These are phyloP conservation scores for Fraxinus xanthoxyloides DNA, from an alignment of 305 asterid genomes.

Conservation along the genomic window DNA sequence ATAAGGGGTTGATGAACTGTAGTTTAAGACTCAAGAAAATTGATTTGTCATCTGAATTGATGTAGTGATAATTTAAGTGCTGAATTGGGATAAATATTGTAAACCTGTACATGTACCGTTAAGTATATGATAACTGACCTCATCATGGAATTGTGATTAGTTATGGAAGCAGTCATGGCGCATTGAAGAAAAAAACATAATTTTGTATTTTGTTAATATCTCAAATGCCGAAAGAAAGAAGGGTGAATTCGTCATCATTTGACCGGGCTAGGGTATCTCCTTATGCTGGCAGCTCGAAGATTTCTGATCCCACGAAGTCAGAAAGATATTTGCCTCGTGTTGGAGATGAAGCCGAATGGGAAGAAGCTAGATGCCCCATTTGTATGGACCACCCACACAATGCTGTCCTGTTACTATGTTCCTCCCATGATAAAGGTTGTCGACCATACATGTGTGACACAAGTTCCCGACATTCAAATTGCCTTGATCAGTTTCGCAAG, in stretches of 20 bases:
- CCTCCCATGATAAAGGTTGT: slow-evolving; percentile 70
- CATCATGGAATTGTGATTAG: slow-evolving; percentile 12
- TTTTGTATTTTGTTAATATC: slow-evolving; percentile 13
- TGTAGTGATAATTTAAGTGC: not conserved
- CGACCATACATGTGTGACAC: slow-evolving; percentile 80
- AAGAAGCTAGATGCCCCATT: slow-evolving; percentile 69
- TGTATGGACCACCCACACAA: slow-evolving; percentile 88
- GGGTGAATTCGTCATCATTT: slow-evolving; percentile 44
- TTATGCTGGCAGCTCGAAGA: slow-evolving; percentile 48
- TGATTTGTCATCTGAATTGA: not conserved
- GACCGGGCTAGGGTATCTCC: slow-evolving; percentile 57
- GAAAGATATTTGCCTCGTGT: slow-evolving; percentile 28
- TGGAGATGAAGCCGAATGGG: slow-evolving; percentile 62
- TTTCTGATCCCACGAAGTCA: slow-evolving; percentile 20
- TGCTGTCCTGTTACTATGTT: slow-evolving; percentile 60
- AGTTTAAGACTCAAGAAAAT: not conserved
- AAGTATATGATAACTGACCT: not conserved
- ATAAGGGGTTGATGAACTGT: not conserved
- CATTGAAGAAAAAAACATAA: slow-evolving; percentile 17
- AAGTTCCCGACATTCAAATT: slow-evolving; percentile 76
- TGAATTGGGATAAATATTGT: not conserved
- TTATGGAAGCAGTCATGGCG: slow-evolving; percentile 25
- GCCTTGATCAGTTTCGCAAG: slow-evolving; percentile 65
- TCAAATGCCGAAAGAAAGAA: slow-evolving; percentile 75
- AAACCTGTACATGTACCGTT: not conserved